A percentile compares a stretch with the other conserved stretches of the same genome.
These are phyloP conservation scores for Cyberlindnera euphorbiiphila DNA, from an alignment of 805 yeast genomes.

Conservation along the genomic window DNA sequence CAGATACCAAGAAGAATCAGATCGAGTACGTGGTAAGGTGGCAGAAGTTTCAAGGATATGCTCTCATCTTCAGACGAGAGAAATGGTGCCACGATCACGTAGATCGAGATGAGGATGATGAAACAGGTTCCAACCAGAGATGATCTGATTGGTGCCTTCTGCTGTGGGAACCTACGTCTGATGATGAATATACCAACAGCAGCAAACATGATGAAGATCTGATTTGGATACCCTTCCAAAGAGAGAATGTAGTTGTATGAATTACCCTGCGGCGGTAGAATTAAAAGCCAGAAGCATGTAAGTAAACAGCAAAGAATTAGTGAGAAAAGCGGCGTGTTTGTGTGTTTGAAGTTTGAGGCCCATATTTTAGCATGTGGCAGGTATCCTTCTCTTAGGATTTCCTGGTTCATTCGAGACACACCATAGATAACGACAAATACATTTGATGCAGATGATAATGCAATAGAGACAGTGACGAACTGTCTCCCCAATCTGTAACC, in stretches of 20 bases:
- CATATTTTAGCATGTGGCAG: slow-evolving; percentile 48
- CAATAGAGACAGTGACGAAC: slow-evolving; percentile 52
- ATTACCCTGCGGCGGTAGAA: slow-evolving; percentile 34
- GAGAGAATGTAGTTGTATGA: slow-evolving; percentile 41
- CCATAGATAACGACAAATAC: slow-evolving; percentile 58
- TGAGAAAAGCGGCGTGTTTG: slow-evolving; percentile 52
- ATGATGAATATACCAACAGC: slow-evolving; percentile 56
- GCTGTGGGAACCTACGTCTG: slow-evolving; percentile 44
- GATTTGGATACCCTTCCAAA: slow-evolving; percentile 45
- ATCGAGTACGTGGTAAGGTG: slow-evolving; percentile 39
- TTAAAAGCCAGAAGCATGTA: slow-evolving; percentile 32
- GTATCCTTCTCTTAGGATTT: slow-evolving; percentile 59
- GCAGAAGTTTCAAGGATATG: slow-evolving; percentile 17
- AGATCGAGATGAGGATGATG: slow-evolving; percentile 42
- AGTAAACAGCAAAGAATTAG: slow-evolving; percentile 33
- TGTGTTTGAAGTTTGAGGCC: slow-evolving; percentile 52
- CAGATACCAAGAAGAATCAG: slow-evolving; percentile 40
- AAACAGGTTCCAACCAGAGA: slow-evolving; percentile 43
- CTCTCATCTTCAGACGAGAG: slow-evolving; percentile 28
- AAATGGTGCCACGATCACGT: slow-evolving; percentile 48
- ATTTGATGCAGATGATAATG: slow-evolving; percentile 60
- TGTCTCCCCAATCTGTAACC: slow-evolving; percentile 51
- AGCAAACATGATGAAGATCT: slow-evolving; percentile 45
- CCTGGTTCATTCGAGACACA: slow-evolving; percentile 60
- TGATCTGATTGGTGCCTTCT: slow-evolving; percentile 50